These are phyloP conservation scores for Amauroascus niger DNA, from an alignment of 2,329 filamentous ascomycete genomes.

Conservation along the genomic window DNA sequence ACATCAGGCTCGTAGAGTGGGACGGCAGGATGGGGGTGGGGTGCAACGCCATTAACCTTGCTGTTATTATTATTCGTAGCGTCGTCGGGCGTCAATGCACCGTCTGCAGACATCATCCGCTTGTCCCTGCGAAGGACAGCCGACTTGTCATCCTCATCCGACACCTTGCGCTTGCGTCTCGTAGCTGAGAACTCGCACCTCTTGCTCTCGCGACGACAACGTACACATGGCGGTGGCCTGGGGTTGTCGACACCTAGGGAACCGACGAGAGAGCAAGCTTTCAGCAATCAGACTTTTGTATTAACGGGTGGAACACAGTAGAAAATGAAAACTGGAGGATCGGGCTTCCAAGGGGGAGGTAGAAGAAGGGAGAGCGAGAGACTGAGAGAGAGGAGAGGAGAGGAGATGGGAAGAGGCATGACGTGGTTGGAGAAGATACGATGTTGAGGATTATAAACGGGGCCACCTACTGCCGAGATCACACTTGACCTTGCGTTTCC, in stretches of 20 bases:
- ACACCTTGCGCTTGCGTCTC: slow-evolving; percentile 76
- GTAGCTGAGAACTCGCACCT: slow-evolving; percentile 96
- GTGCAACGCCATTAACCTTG: slow-evolving; percentile 14
- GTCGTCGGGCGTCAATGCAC: slow-evolving; percentile 11
- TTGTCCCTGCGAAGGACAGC: slow-evolving; percentile 38
- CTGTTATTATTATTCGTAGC: slow-evolving; percentile 11
- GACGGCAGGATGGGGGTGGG: slow-evolving; percentile 10
- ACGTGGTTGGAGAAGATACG: slow-evolving; percentile 1
- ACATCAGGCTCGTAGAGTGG: slow-evolving; percentile 12
- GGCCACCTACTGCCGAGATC: slow-evolving; percentile 38
- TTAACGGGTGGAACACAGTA: neutral
- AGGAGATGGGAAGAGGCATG: neutral
- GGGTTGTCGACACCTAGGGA: slow-evolving; percentile 68
- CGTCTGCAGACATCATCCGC: slow-evolving; percentile 45
- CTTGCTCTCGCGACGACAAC: slow-evolving; percentile 89
- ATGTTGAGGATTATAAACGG: slow-evolving; percentile 1
- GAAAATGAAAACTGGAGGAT: neutral
- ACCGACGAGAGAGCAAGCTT: neutral
- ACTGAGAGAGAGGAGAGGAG: slow-evolving; percentile 16
- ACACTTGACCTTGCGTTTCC: slow-evolving; percentile 43
- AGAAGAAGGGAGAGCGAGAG: neutral
- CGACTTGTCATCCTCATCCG: slow-evolving; percentile 39
- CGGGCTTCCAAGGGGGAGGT: neutral
- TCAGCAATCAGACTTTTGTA: neutral
- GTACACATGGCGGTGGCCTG: slow-evolving; percentile 82